Base-by-base conservation (phyloP, 805 yeast genomes). In the Cyberlindnera suaveolens region DNA sequence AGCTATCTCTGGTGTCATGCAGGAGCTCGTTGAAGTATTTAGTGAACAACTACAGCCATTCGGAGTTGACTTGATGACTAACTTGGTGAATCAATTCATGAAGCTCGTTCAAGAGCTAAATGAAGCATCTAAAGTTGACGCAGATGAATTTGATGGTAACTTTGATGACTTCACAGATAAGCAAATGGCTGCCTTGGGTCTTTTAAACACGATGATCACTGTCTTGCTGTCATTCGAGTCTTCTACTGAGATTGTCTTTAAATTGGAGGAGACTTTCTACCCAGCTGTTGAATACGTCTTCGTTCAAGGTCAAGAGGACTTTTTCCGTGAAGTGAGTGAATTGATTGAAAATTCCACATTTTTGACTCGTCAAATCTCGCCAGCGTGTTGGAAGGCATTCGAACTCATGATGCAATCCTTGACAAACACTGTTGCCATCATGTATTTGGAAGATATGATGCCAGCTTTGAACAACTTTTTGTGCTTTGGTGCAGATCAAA, bases 11-110 rank as follows among this genome's bases (percentile, higher is more conserved):
- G 85, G 83, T 19, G 96, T 91, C 6, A 88, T 91, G 83, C 98
- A 91, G 68, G 96, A 90, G 55, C 83, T 93, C 60, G 97, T 91
- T 27, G 96, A 90, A 58, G 78, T 77, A 45, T 93, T 84, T 63
- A 75, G 95, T 5, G 85, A 82, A 50, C 95, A 91, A 63, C 71
- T 91, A 52, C 93, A 89, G 47, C 98, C 99, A 15, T 91, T 86
- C 62, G 91, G 95, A 32, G 70, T 78, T n/a, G 82, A 83, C 45
- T 64, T 85, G 43, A 77, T 79, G 60, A 64, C 58, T 60, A 75
- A 80, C 57, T 66, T 84, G 53, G 81, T 82, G 14, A 78, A 78
- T 39, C 96, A 91, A 58, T 87, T 90, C 56, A 56, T 85, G 56
- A 71, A 74, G 50, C 60, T 87, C 23, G 84, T 90, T 3, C 66